Evolutionary conservation across 345 rosid genomes (phyloP).

Genomic region (Stellera chamaejasme): DNA sequence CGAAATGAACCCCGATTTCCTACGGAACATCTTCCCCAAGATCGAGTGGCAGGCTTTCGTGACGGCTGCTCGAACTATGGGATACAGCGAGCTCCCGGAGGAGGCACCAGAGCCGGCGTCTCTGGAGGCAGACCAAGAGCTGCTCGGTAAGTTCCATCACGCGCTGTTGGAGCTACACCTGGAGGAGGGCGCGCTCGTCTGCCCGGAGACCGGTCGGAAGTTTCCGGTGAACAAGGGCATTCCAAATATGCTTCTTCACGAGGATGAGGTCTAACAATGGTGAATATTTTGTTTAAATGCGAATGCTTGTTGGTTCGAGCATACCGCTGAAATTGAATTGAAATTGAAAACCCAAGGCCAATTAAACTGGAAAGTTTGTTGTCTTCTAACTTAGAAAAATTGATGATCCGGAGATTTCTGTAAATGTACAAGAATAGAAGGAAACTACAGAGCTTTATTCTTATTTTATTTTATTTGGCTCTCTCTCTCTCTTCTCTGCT

Average conservation of each 20-base stretch:
- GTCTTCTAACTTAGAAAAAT: too few species aligned
- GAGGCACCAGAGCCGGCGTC: constrained; percentile 35
- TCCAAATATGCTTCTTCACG: constrained; percentile 96
- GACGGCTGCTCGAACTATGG: constrained; percentile 58
- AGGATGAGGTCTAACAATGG: constrained; percentile 65
- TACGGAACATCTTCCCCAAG: constrained; percentile 59
- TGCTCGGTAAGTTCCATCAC: constrained; percentile 67
- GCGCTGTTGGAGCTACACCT: constrained; percentile 82
- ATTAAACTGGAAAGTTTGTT: too few species aligned
- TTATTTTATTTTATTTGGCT: too few species aligned
- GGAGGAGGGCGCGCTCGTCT: constrained; percentile 85
- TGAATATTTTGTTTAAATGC: too few species aligned
- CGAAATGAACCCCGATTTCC: constrained; percentile 71
- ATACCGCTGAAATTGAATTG: too few species aligned
- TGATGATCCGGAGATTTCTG: too few species aligned
- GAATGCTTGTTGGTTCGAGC: too few species aligned
- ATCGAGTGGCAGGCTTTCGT: constrained; percentile 76
- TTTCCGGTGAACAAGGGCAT: constrained; percentile 74
- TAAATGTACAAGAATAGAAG: too few species aligned
- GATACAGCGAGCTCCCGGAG: constrained; percentile 64
- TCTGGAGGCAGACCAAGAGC: constrained; percentile 52
- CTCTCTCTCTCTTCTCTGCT: too few species aligned
- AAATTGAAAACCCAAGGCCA: too few species aligned
- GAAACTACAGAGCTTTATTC: too few species aligned
- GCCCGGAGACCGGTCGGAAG: constrained; percentile 75